These are phyloP conservation scores for Cenchrus purpureus DNA, from an alignment of 176 grass and related monocot species.

Conservation along the genomic window DNA sequence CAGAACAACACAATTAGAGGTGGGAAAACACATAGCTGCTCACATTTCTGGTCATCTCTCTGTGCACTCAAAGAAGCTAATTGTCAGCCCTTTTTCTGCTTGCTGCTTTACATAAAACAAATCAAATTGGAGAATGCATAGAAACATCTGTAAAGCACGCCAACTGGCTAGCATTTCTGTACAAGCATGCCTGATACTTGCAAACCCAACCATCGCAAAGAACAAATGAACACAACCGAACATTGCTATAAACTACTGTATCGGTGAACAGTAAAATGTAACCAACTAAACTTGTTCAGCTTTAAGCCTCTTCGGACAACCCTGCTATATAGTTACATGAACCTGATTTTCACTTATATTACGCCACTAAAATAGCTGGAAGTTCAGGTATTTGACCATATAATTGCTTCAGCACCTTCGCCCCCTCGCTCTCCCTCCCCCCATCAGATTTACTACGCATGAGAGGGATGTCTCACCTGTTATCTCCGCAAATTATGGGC, in stretches of 20 bases:
- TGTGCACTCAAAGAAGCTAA: neutral
- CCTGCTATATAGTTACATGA: slow-evolving; percentile 47
- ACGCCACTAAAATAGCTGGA: slow-evolving; percentile 10
- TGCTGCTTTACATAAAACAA: slow-evolving; percentile 15
- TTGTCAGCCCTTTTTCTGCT: neutral
- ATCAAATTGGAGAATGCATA: neutral
- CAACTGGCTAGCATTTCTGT: neutral
- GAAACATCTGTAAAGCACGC: slow-evolving; percentile 3
- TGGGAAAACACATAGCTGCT: neutral
- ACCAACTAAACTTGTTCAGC: slow-evolving; percentile 10
- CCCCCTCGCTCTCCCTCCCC: neutral
- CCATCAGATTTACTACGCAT: slow-evolving; percentile 6
- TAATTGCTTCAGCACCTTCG: too few relatives aligned
- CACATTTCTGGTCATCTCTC: neutral
- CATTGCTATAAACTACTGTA: neutral
- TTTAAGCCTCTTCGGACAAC: slow-evolving; percentile 12
- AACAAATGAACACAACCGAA: slow-evolving; percentile 1
- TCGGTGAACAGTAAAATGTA: neutral
- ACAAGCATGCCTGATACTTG: neutral
- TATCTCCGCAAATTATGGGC: neutral
- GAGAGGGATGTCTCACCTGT: slow-evolving; percentile 14
- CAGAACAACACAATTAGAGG: neutral
- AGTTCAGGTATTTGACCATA: slow-evolving; percentile 14
- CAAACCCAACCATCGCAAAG: neutral
- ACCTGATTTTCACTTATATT: slow-evolving; percentile 2